phyloP scores from a whole-genome alignment of 129 eudicot species.

The Pseudognaphalium luteoalbum region DNA sequence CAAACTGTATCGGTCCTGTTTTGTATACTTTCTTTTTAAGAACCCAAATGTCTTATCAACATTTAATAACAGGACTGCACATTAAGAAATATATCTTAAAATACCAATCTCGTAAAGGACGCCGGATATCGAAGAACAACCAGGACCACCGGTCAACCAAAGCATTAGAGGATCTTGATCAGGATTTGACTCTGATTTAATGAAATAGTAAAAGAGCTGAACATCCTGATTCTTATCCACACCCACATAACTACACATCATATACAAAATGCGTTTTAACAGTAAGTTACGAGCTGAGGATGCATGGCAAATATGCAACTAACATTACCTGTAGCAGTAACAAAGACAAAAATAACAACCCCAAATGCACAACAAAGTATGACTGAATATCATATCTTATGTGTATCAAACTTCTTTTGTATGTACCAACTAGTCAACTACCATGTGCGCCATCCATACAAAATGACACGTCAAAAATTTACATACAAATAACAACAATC shows the following conservation, averaged over 20 bases:
- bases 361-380: no score
- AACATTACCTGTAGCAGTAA: no score
- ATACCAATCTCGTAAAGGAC: slow-evolving; percentile 28
- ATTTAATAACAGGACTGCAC: neutral
- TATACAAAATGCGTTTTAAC: neutral
- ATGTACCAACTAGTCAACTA: no score
- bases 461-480: no score
- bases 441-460: no score
- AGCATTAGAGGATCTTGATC: slow-evolving; percentile 30
- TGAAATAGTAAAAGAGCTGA: slow-evolving; percentile 36
- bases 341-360: no score
- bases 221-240: slow-evolving; percentile 33
- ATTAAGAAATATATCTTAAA: neutral
- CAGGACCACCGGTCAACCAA: slow-evolving; percentile 34
- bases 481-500: no score
- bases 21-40: neutral
- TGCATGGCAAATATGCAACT: no score
- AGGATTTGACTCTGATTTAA: slow-evolving; percentile 26
- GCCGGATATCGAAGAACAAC: slow-evolving; percentile 33
- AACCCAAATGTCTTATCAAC: neutral
- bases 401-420: no score
- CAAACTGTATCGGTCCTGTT: slow-evolving; percentile 47
- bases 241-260: slow-evolving; percentile 26
- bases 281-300: no score
- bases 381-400: no score